Evolutionary conservation across 768 basidiomycete species (phyloP).

Genomic region (Suillus spraguei): DNA sequence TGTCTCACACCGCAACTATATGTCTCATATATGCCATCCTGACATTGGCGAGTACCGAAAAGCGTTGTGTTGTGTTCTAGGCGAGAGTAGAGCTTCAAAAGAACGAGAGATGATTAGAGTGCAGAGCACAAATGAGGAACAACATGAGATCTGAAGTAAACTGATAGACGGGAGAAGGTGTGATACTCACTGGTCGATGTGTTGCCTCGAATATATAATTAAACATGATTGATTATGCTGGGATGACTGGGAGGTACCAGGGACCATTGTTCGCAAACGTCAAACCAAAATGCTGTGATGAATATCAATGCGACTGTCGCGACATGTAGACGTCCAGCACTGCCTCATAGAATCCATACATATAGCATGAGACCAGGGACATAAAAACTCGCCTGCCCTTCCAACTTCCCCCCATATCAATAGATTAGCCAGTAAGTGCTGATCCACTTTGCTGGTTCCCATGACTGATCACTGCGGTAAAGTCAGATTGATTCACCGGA

Average conservation of each 20-base stretch:
- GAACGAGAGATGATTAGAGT: background rate
- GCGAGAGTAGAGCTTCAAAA: background rate
- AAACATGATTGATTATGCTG: too few species aligned
- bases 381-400: too few species aligned
- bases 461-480: too few species aligned
- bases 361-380: too few species aligned
- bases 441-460: too few species aligned
- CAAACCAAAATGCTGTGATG: background rate
- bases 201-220: background rate
- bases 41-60: background rate
- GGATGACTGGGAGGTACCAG: background rate
- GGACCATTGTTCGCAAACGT: background rate
- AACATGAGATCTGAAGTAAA: background rate
- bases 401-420: too few species aligned
- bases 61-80: background rate
- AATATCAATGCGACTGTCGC: too few species aligned
- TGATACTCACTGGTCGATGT: background rate
- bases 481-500: too few species aligned
- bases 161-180: background rate
- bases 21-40: background rate
- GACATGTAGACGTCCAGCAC: too few species aligned
- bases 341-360: too few species aligned
- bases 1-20: background rate
- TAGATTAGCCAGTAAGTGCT: too few species aligned
- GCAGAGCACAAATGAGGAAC: background rate